Conservation (phyloP, 2,329 filamentous ascomycete genomes). For the Alternaria angustiovoidea region DNA sequence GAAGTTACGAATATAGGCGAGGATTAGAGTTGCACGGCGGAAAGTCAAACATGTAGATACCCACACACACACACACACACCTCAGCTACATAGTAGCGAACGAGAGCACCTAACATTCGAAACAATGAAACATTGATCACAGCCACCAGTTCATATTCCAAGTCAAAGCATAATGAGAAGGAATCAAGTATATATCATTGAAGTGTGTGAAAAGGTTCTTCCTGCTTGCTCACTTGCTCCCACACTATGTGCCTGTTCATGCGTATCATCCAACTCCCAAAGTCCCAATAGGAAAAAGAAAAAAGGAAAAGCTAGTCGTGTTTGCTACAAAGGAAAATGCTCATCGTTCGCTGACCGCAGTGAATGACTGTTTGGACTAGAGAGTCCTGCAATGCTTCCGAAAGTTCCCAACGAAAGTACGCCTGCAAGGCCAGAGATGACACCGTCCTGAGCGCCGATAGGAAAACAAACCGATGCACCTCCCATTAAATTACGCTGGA, state of each 20-base stretch:
- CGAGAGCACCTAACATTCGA: background rate
- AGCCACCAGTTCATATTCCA: background rate
- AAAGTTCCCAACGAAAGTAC: slow-evolving; percentile 1
- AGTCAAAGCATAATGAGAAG: background rate
- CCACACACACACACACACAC: background rate
- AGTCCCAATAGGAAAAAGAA: slow-evolving; percentile 9
- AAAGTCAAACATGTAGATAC: background rate
- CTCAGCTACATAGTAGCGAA: slow-evolving; percentile 15
- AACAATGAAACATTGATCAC: background rate
- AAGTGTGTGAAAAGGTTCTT: slow-evolving; percentile 25
- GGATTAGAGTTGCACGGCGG: background rate
- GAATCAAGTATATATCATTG: slow-evolving; percentile 46
- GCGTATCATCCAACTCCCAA: slow-evolving; percentile 22
- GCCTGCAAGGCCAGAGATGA: slow-evolving; percentile 3
- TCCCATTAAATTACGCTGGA: slow-evolving; percentile 1
- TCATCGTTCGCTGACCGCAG: slow-evolving; percentile 23
- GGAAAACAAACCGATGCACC: background rate
- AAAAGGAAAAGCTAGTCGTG: slow-evolving; percentile 4
- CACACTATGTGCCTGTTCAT: slow-evolving; percentile 2
- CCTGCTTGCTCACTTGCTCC: slow-evolving; percentile 6
- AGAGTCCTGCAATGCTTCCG: background rate
- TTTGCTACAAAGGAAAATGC: slow-evolving; percentile 37
- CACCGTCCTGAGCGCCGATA: background rate
- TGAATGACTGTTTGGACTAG: slow-evolving; percentile 25
- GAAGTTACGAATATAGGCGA: slow-evolving; percentile 6